phyloP scores from a whole-genome alignment of 805 yeast species.

The Wickerhamomyces tratensis region DNA sequence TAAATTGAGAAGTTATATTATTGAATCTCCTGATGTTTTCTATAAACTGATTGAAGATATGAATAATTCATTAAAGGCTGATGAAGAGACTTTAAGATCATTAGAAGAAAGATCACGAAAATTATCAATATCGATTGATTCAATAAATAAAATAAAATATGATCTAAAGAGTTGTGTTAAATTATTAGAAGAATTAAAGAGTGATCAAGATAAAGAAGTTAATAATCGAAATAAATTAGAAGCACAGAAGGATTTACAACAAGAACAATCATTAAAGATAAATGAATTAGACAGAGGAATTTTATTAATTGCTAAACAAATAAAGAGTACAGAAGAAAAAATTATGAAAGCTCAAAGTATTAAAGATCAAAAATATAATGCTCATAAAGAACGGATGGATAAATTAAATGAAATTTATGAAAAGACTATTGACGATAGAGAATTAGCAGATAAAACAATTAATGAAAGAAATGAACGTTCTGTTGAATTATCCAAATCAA shows the following conservation, averaged over 20 bases:
- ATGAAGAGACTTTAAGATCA: constrained; percentile 26
- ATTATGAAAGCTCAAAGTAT: constrained; percentile 25
- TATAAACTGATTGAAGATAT: constrained; percentile 44
- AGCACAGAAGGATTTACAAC: constrained; percentile 9
- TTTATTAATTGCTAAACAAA: constrained; percentile 28
- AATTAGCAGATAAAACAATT: constrained; percentile 26
- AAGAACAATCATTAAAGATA: constrained; percentile 12
- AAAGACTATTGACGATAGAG: constrained; percentile 26
- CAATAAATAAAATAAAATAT: constrained; percentile 31
- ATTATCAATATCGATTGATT: constrained; percentile 43
- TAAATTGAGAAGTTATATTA: constrained; percentile 47
- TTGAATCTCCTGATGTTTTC: constrained; percentile 49
- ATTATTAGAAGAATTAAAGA: constrained; percentile 12
- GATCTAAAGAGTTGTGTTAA: constrained; percentile 13
- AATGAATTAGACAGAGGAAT: constrained; percentile 26
- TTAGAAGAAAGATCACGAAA: constrained; percentile 41
- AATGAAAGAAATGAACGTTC: constrained; percentile 25
- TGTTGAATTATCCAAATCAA: constrained; percentile 27
- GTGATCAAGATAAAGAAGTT: constrained; percentile 10
- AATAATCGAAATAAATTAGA: constrained; percentile 6
- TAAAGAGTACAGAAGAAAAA: constrained; percentile 31
- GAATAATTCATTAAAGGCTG: constrained; percentile 31
- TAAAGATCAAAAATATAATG: constrained; percentile 24
- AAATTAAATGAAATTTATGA: constrained; percentile 26
- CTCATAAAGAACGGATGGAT: constrained; percentile 24